These are phyloP conservation scores for Venturia pyrina DNA, from an alignment of 2,329 filamentous ascomycete species.

Conservation along the genomic window DNA sequence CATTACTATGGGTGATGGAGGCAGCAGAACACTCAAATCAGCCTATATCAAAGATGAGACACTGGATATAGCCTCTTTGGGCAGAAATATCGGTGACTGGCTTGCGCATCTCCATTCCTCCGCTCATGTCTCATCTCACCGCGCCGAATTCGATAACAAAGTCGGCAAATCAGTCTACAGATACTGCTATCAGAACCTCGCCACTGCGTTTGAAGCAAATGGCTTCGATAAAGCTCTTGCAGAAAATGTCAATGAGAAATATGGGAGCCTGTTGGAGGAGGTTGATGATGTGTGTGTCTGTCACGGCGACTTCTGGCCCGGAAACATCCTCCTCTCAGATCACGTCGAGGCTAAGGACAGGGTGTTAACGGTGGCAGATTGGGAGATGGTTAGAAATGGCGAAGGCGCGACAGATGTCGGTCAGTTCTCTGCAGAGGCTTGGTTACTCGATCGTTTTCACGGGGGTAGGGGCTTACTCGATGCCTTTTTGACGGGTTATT, in stretches of 20 bases:
- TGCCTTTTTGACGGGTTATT: conserved; percentile 22
- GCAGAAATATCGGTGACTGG: conserved; percentile 23
- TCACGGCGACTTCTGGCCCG: conserved; percentile 31
- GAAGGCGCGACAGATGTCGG: conserved; percentile 27
- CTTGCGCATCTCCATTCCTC: conserved; percentile 22
- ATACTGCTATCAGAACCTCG: conserved; percentile 22
- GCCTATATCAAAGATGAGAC: conserved; percentile 18
- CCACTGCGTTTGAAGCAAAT: conserved; percentile 17
- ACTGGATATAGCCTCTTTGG: conserved; percentile 19
- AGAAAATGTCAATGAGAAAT: conserved; percentile 20
- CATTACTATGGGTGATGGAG: conserved; percentile 24
- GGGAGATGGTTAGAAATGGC: conserved; percentile 26
- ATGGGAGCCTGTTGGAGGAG: conserved; percentile 19
- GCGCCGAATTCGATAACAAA: conserved; percentile 19
- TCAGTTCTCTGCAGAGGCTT: conserved; percentile 29
- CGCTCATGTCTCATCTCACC: conserved; percentile 11
- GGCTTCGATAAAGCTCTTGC: conserved; percentile 20
- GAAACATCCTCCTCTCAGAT: conserved; percentile 23
- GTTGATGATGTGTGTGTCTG: conserved; percentile 25
- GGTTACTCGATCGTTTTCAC: conserved; percentile 25
- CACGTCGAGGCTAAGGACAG: background rate
- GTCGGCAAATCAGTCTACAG: conserved; percentile 22
- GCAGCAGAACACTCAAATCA: conserved; percentile 22
- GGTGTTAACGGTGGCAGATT: conserved; percentile 26
- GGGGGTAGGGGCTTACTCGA: conserved; percentile 20